These are phyloP conservation scores for Scutellaria baicalensis DNA, from an alignment of 257 asterid species.

Conservation along the genomic window DNA sequence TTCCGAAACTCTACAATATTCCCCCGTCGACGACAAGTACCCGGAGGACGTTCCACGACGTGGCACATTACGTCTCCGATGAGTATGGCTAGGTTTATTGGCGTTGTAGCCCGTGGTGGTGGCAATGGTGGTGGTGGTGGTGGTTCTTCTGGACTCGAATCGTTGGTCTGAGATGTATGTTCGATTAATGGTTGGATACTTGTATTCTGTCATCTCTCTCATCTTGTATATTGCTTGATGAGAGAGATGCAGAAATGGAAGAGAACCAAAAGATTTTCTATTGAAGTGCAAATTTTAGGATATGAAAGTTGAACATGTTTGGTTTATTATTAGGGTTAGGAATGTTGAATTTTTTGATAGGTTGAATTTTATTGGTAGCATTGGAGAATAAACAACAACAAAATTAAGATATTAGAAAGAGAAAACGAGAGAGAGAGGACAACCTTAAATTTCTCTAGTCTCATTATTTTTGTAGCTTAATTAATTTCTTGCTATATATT, in stretches of 20 bases:
- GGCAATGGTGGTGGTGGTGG: background rate
- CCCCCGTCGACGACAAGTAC: background rate
- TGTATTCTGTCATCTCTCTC: conserved; percentile 20
- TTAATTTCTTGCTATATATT: too few species aligned
- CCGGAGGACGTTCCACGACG: background rate
- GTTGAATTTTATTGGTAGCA: background rate
- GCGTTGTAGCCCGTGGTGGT: background rate
- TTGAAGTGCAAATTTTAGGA: too few species aligned
- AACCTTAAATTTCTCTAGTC: conserved; percentile 19
- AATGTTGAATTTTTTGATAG: background rate
- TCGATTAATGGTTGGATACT: background rate
- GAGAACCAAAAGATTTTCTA: background rate
- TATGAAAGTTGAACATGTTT: background rate
- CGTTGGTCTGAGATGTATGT: conserved; percentile 2
- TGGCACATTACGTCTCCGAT: background rate
- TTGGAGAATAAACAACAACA: background rate
- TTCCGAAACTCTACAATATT: background rate
- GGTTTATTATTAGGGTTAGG: background rate
- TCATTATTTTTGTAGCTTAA: too few species aligned
- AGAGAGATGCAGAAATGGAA: conserved; percentile 2
- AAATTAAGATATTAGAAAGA: background rate
- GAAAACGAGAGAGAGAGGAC: background rate
- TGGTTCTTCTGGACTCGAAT: background rate
- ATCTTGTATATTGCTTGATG: background rate
- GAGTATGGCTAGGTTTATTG: background rate